Conservation (phyloP, 2,329 filamentous ascomycete genomes). For the Zymoseptoria brevis region DNA sequence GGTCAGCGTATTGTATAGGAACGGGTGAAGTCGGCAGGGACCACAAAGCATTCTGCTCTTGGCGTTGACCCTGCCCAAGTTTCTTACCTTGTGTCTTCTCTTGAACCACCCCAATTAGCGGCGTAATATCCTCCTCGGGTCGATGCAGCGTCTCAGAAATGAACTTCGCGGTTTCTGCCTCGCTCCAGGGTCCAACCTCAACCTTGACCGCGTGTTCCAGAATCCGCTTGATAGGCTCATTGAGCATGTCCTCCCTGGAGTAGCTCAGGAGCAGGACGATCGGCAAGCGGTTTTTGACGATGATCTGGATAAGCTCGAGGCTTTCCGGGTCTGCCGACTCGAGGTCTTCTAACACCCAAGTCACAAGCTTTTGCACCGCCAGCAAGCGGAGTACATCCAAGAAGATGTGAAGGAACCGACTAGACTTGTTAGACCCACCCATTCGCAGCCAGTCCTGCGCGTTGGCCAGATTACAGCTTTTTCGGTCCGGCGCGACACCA, state of each 20-base stretch:
- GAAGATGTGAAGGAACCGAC: slow-evolving; percentile 79
- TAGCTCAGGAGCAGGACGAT: slow-evolving; percentile 65
- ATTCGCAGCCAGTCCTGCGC: slow-evolving; percentile 38
- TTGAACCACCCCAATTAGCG: slow-evolving; percentile 75
- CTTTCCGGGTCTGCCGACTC: slow-evolving; percentile 88
- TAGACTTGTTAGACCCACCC: slow-evolving; percentile 44
- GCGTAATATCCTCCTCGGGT: slow-evolving; percentile 60
- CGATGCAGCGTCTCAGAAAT: slow-evolving; percentile 75
- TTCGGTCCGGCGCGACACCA: slow-evolving; percentile 11
- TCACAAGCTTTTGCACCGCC: slow-evolving; percentile 76
- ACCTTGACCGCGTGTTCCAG: slow-evolving; percentile 54
- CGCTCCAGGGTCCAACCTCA: slow-evolving; percentile 62
- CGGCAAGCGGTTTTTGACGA: slow-evolving; percentile 35
- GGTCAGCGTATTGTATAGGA: no score
- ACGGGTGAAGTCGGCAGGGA: no score
- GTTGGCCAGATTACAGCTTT: slow-evolving; percentile 30
- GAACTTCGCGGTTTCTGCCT: slow-evolving; percentile 74
- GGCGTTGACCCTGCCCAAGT: slow-evolving; percentile 65
- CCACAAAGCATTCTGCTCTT: no score
- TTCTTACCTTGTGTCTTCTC: slow-evolving; percentile 62
- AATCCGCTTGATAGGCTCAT: slow-evolving; percentile 31
- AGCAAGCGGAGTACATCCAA: slow-evolving; percentile 78
- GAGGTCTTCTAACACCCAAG: slow-evolving; percentile 79
- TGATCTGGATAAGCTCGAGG: slow-evolving; percentile 71
- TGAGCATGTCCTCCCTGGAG: slow-evolving; percentile 34